Percentiles rank a stretch among this genome's conserved stretches.
phyloP scores from a whole-genome alignment of 345 rosid genomes.

The Nephelium lappaceum region DNA sequence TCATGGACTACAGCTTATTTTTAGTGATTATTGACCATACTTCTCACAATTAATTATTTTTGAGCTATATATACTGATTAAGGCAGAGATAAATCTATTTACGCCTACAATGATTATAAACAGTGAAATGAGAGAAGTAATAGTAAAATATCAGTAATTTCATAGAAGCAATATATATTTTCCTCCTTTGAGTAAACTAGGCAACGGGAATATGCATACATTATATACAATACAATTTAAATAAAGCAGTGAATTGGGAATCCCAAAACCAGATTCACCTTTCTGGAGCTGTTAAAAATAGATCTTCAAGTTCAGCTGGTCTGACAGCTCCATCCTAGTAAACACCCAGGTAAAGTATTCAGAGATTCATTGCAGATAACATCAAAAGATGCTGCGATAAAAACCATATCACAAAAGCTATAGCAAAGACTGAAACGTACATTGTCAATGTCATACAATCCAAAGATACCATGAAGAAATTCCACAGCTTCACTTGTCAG shows the following conservation, averaged over 20 bases:
- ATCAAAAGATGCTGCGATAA: not conserved
- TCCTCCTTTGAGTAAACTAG: constrained; percentile 12
- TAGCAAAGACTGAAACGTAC: constrained; percentile 40
- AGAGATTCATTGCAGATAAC: constrained; percentile 1
- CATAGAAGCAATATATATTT: not conserved
- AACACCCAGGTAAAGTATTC: constrained; percentile 32
- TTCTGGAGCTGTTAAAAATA: constrained; percentile 83
- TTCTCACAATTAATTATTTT: not conserved
- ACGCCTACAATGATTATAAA: not conserved
- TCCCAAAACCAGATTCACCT: constrained; percentile 40
- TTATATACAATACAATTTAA: not conserved
- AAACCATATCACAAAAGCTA: not conserved
- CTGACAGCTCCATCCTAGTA: constrained; percentile 70
- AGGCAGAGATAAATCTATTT: not conserved
- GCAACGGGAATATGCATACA: not conserved
- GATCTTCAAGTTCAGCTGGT: constrained; percentile 63
- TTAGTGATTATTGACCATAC: not conserved
- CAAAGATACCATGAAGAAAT: constrained; percentile 67
- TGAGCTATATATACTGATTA: constrained; percentile 1
- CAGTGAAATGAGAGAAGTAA: not conserved
- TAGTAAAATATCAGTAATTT: not conserved
- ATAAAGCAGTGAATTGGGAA: constrained; percentile 5
- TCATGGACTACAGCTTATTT: not conserved
- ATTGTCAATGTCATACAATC: constrained; percentile 65
- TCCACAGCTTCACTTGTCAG: constrained; percentile 60